phyloP scores from a whole-genome alignment of 1,284 basidiomycete genomes.

The Fomitiporia mediterranea region DNA sequence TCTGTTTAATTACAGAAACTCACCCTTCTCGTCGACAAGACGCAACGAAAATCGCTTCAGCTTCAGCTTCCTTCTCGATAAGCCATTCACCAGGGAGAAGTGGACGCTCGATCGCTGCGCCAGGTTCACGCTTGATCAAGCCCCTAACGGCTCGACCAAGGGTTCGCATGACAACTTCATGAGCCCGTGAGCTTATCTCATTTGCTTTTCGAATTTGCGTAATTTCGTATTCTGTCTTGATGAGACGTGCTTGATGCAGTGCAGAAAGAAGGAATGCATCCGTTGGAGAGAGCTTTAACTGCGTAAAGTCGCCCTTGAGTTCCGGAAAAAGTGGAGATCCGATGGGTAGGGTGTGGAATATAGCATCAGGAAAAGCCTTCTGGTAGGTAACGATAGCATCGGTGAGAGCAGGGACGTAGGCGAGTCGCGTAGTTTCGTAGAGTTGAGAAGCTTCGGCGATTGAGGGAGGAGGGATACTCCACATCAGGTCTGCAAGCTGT shows the following conservation, averaged over 20 bases:
- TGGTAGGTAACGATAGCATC: conserved; percentile 48
- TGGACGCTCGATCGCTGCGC: conserved; percentile 47
- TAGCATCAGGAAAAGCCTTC: conserved; percentile 52
- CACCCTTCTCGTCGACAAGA: conserved; percentile 82
- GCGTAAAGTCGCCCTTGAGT: conserved; percentile 39
- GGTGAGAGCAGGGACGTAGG: conserved; percentile 46
- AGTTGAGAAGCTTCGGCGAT: conserved; percentile 51
- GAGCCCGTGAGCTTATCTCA: conserved; percentile 80
- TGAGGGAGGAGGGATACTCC: conserved; percentile 81
- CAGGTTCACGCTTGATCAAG: conserved; percentile 41
- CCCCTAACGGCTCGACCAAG: conserved; percentile 69
- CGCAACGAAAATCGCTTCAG: conserved; percentile 87
- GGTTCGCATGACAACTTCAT: conserved; percentile 88
- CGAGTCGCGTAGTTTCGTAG: conserved; percentile 51
- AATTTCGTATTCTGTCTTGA: conserved; percentile 74
- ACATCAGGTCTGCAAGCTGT: conserved; percentile 72
- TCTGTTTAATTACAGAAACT: conserved; percentile 25
- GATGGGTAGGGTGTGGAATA: conserved; percentile 61
- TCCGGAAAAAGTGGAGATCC: conserved; percentile 52
- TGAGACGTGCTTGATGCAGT: conserved; percentile 71
- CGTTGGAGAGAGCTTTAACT: conserved; percentile 40
- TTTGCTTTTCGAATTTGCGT: conserved; percentile 72
- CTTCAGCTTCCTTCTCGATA: conserved; percentile 86
- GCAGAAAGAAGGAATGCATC: conserved; percentile 66
- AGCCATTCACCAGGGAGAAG: conserved; percentile 74